Conservation (phyloP, 805 yeast species). For the Candida nemodendra region DNA sequence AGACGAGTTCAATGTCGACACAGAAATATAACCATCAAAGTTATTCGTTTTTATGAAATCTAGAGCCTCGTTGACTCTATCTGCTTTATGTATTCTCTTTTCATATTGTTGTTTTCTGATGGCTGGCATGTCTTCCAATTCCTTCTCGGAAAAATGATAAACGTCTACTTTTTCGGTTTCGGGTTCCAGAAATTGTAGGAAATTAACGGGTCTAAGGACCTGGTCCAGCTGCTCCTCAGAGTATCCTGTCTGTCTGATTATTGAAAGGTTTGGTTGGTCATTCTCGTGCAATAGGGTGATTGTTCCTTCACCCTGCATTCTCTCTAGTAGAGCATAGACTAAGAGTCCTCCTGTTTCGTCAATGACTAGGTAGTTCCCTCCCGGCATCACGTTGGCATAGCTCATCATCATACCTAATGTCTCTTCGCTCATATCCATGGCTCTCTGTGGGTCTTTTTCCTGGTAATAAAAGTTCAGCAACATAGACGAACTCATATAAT, state of each 20-base stretch:
- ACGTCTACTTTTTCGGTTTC: conserved; percentile 51
- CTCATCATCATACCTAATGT: conserved; percentile 74
- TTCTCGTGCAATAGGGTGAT: conserved; percentile 83
- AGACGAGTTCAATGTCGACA: conserved; percentile 69
- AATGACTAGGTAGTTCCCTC: conserved; percentile 81
- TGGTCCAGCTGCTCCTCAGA: conserved; percentile 48
- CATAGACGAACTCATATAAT: conserved; percentile 67
- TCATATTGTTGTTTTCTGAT: conserved; percentile 63
- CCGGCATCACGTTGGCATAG: conserved; percentile 80
- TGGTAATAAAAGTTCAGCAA: conserved; percentile 64
- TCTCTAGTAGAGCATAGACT: conserved; percentile 79
- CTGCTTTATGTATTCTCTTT: conserved; percentile 59
- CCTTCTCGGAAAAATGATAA: conserved; percentile 46
- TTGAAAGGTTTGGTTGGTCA: conserved; percentile 83
- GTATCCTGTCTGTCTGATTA: conserved; percentile 65
- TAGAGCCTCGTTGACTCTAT: conserved; percentile 48
- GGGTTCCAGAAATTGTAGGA: conserved; percentile 83
- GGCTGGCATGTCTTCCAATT: conserved; percentile 54
- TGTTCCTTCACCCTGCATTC: conserved; percentile 77
- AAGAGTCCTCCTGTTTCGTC: conserved; percentile 97
- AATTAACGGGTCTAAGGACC: conserved; percentile 67
- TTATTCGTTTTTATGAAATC: conserved; percentile 48
- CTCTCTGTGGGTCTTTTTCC: conserved; percentile 71
- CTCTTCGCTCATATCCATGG: conserved; percentile 83
- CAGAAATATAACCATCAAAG: conserved; percentile 75